A percentile compares a stretch with the other conserved stretches of the same genome.
Conservation (phyloP, 1,284 basidiomycete genomes). For the Malassezia yamatoensis region DNA sequence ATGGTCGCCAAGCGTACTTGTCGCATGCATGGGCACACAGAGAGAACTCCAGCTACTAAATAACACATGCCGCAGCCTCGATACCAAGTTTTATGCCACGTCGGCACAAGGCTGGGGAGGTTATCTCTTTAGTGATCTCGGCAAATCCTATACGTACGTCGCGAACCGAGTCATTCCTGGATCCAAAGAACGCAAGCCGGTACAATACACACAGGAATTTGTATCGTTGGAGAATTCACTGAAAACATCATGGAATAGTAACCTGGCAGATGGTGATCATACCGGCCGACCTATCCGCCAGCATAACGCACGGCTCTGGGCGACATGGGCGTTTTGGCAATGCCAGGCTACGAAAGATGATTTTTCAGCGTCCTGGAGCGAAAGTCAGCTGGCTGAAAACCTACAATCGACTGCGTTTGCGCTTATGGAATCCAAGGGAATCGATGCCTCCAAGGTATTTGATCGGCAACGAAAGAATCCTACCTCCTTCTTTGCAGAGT, state of each 20-base stretch:
- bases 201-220: conserved; percentile 51
- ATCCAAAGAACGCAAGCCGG: not conserved
- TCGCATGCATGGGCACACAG: conserved; percentile 14
- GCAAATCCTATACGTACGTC: conserved; percentile 67
- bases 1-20: conserved; percentile 17
- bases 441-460: conserved; percentile 12
- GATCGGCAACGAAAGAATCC: not conserved
- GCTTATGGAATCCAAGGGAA: conserved; percentile 16
- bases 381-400: not conserved
- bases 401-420: conserved; percentile 4
- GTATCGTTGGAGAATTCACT: conserved; percentile 53
- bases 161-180: conserved; percentile 54
- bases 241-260: conserved; percentile 33
- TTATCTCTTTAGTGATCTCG: conserved; percentile 85
- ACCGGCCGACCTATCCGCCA: conserved; percentile 57
- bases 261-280: conserved; percentile 61
- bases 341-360: not conserved
- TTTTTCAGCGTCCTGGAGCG: no score
- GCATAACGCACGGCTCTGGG: conserved; percentile 52
- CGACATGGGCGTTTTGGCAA: conserved; percentile 53
- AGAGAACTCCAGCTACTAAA: conserved; percentile 62
- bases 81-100: conserved; percentile 63
- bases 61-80: conserved; percentile 56
- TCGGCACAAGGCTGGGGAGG: conserved; percentile 82
- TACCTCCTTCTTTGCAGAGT: conserved; percentile 5